Conservation (phyloP, 2,329 filamentous ascomycete species). For the Alternaria ethzedia region DNA sequence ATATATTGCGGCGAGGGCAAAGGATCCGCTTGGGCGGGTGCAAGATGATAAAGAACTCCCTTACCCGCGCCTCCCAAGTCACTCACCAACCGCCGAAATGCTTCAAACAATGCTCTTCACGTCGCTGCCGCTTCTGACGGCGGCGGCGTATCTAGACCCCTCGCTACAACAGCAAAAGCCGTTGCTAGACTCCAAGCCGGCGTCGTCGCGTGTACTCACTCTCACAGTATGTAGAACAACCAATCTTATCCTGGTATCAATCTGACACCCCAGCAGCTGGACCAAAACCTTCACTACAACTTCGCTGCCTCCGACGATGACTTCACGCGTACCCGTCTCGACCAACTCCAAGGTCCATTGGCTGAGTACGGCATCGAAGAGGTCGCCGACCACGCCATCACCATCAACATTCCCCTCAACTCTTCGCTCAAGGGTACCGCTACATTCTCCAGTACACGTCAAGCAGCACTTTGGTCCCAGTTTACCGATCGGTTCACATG, state of each 20-base stretch:
- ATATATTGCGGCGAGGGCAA: neutral
- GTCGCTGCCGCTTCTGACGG: neutral
- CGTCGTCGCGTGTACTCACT: neutral
- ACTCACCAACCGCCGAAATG: neutral
- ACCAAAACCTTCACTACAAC: conserved; percentile 9
- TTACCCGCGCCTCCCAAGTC: neutral
- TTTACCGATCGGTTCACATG: neutral
- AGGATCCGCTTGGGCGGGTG: neutral
- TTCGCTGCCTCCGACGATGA: neutral
- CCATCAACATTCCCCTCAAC: conserved; percentile 7
- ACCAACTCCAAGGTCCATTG: neutral
- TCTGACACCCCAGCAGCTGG: conserved; percentile 4
- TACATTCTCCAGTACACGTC: neutral
- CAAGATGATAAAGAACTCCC: neutral
- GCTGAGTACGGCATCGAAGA: neutral
- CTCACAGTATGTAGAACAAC: neutral
- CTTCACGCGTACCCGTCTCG: neutral
- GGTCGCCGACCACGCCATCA: neutral
- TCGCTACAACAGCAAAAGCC: conserved; percentile 13
- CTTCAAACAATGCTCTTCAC: neutral
- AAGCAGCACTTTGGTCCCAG: neutral
- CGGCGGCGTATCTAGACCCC: conserved; percentile 4
- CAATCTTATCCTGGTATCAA: no score
- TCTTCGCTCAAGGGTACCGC: neutral
- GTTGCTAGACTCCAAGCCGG: neutral